Percentiles rank a stretch among this genome's conserved stretches.
Evolutionary conservation across 108 stramenopile species (phyloP).

Genomic region (Bacterosira constricta): DNA sequence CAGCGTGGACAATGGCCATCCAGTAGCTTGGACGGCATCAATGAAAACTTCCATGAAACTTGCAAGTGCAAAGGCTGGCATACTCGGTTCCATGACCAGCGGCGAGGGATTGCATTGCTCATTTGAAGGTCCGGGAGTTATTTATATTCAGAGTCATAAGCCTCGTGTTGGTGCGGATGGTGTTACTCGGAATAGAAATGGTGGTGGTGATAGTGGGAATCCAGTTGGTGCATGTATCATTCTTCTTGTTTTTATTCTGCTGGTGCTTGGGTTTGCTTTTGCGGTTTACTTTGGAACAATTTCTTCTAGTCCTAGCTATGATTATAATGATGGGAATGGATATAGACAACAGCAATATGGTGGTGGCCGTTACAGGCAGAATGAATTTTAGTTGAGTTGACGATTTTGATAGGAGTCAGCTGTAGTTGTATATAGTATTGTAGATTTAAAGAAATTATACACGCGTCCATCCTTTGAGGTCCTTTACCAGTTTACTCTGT

Average conservation of each 20-base stretch:
- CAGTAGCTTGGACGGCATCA: conserved; percentile 14
- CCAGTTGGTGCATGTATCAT: not conserved
- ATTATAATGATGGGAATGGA: too few species aligned
- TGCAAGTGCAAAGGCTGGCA: conserved; percentile 6
- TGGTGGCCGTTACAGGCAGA: too few species aligned
- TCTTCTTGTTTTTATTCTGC: not conserved
- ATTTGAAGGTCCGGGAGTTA: conserved; percentile 10
- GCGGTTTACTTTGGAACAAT: conserved; percentile 2
- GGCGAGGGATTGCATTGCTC: conserved; percentile 15
- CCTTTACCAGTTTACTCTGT: too few species aligned
- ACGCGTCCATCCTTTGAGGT: too few species aligned
- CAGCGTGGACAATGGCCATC: conserved; percentile 14
- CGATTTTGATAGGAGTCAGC: too few species aligned
- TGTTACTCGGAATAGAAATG: conserved; percentile 5
- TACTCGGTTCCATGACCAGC: conserved; percentile 12
- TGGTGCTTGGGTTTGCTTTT: conserved; percentile 8
- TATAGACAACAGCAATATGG: too few species aligned
- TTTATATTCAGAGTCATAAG: conserved; percentile 21
- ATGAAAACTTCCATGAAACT: conserved; percentile 12
- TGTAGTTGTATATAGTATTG: too few species aligned
- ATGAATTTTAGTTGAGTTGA: too few species aligned
- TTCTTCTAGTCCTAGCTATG: too few species aligned
- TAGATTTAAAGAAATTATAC: too few species aligned
- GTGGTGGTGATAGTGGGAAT: not conserved
- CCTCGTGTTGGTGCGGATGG: not conserved